Conservation (phyloP, 768 basidiomycete species). For the Leccinum subgranulosum region DNA sequence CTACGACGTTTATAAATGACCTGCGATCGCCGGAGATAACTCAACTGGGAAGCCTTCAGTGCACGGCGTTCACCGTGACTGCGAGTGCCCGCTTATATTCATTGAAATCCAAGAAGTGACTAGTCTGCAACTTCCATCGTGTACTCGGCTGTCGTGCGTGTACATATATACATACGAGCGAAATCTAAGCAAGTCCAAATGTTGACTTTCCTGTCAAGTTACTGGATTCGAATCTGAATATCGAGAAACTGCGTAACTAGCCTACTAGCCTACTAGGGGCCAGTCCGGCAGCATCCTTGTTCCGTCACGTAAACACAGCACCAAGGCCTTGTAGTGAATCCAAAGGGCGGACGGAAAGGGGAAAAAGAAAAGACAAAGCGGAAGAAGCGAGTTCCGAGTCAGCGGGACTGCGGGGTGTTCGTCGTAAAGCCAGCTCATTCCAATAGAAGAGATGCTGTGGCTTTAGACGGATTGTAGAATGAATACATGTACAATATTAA, state of each 20-base stretch:
- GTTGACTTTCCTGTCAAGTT: not conserved
- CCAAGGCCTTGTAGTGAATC: not conserved
- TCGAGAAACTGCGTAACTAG: not conserved
- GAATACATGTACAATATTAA: no score
- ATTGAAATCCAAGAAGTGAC: not conserved
- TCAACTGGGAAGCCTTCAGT: no score
- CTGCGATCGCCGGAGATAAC: no score
- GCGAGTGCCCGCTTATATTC: not conserved
- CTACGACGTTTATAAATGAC: no score
- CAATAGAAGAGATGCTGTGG: slow-evolving; percentile 2
- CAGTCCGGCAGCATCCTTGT: no score
- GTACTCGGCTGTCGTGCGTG: slow-evolving; percentile 24
- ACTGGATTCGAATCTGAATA: not conserved
- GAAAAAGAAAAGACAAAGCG: slow-evolving; percentile 12
- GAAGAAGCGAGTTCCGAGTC: slow-evolving; percentile 36
- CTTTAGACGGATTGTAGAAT: not conserved
- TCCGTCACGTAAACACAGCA: no score
- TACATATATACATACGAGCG: not conserved
- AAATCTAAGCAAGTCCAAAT: not conserved
- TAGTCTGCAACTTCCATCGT: slow-evolving; percentile 1
- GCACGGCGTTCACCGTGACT: no score
- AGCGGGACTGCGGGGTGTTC: slow-evolving; percentile 29
- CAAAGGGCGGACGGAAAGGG: not conserved
- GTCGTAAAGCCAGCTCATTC: not conserved
- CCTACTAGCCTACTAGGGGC: no score